Base-by-base conservation (phyloP, 2,329 filamentous ascomycete genomes). In the Scolecobasidium constrictum region DNA sequence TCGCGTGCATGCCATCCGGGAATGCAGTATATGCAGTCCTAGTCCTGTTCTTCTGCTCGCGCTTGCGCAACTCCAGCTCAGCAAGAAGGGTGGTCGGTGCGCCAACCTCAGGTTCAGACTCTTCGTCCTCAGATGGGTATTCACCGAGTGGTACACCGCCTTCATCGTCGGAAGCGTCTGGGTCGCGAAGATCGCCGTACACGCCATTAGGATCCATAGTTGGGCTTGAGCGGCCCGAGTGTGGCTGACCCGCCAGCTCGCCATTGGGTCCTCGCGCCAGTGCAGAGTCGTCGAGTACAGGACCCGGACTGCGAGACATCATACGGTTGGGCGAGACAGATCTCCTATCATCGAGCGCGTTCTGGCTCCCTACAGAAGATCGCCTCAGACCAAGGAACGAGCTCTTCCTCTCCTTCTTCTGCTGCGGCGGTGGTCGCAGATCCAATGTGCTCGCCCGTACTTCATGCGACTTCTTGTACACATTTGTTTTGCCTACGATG, bases 61-160 rank as follows among this genome's bases (percentile, higher is more conserved):
- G 80, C 58, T 98, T 96, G 40, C 92, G 82, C 49, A 94, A 66
- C 57, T 95, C 86, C 5, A 98, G 69, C 58, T 98, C 92, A 0
- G 92, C 92, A 18, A 98, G 74, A 1, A 98, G 72, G 0, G 92
- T 98, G 1, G 87, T 94, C 1, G 92, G 92, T 3, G 80, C 74
- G 1, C 84, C 86, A 42, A 79, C 71, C 48, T 77, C 81, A 1
- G 68, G 54, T 2, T 71, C 67, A 15, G 21, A 9, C 6, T 38
- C 37, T 33, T 46, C 44, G 12, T 13, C 51, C 18, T 52, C 48
- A n/a, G n/a, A n/a, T n/a, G n/a, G n/a, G n/a, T n/a, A n/a, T n/a
- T n/a, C n/a, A n/a, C n/a, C n/a, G 4, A 50, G 46, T n/a, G 16
- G 22, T 31, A 67, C 67, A 3, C 67, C 66, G 9, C 54, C 53